Base-by-base conservation (phyloP, 1,284 basidiomycete genomes). In the Sporisorium exsertum region DNA sequence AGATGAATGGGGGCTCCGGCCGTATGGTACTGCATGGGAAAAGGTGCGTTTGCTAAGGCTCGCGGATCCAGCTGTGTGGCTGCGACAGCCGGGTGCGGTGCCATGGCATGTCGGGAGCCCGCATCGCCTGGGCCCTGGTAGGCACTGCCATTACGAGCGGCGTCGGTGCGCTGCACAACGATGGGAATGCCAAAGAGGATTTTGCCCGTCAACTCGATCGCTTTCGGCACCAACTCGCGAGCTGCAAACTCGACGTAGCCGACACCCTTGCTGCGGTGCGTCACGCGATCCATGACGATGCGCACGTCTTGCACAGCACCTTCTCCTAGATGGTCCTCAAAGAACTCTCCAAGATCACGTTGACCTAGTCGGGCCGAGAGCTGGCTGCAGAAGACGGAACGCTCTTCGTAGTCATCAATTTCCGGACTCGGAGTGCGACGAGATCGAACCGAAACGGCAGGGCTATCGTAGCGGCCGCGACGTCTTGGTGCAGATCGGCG, bases 351-450 rank as follows among this genome's bases (percentile, higher is more conserved):
- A 86, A 99, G 88, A 88, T 99, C 96, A 84, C 93, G 90, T 83
- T 95, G 94, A 65, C 94, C 96, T 85, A 98, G 91, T 83, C 94
- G 91, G 64, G 94, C 94, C 79, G 96, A 94, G 84, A 99, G 91
- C 88, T 98, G 96, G 81, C 95, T 95, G 86, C 97, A 95, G 87
- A 99, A 99, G 77, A 98, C 93, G 80, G 96, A 97, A 86, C 97
- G 93, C 84, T 92, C 91, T 89, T 98, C 95, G 67, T 86, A 86
- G 35, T 85, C 86, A 33, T 86, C 84, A 40, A 81, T 79, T 43
- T 85, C 84, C 15, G 79, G 78, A 42, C 58, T 73, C 7, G 68
- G 71, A 6, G 61, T 64, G 60, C 69, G 71, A 10, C 65, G 69
- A 24, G 74, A 73, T 61, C 71, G 73, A n/a, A 51, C 53, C 10